These are phyloP conservation scores for Ceratobasidium sp. DNA, from an alignment of 1,284 basidiomycete species.

Conservation along the genomic window DNA sequence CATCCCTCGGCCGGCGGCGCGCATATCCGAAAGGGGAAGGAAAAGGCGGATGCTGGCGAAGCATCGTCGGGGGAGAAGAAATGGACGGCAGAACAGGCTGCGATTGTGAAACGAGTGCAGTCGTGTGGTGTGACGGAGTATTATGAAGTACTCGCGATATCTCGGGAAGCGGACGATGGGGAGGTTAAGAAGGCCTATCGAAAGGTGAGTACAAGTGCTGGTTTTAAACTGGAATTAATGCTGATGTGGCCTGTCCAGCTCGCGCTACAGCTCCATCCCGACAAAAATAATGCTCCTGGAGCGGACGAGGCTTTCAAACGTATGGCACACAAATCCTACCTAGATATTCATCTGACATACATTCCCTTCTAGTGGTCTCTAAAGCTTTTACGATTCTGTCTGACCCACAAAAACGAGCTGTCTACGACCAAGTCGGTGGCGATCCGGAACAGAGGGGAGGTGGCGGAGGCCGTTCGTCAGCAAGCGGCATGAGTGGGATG, in stretches of 20 bases:
- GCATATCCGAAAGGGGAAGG: conserved; percentile 63
- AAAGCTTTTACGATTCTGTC: conserved; percentile 97
- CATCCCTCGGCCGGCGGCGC: conserved; percentile 76
- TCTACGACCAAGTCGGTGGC: conserved; percentile 85
- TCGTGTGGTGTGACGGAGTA: conserved; percentile 90
- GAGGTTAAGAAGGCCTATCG: conserved; percentile 98
- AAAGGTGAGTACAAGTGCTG: conserved; percentile 70
- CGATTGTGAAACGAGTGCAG: conserved; percentile 89
- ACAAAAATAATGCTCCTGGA: conserved; percentile 97
- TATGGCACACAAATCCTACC: conserved; percentile 60
- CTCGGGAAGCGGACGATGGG: conserved; percentile 86
- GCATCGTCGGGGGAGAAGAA: conserved; percentile 68
- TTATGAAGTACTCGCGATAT: conserved; percentile 91
- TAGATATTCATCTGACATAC: not conserved
- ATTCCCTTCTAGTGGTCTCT: conserved; percentile 81
- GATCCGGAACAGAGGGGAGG: conserved; percentile 73
- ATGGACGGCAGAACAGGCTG: conserved; percentile 87
- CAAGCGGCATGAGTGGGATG: conserved; percentile 55
- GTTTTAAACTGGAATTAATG: not conserved
- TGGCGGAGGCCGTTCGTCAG: conserved; percentile 59
- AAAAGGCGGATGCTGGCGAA: conserved; percentile 57
- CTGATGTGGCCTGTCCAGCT: conserved; percentile 65
- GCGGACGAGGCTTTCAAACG: conserved; percentile 99
- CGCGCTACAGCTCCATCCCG: conserved; percentile 93
- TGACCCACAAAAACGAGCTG: conserved; percentile 92